These are phyloP conservation scores for Luffa acutangula DNA, from an alignment of 306 rosid genomes.

Conservation along the genomic window DNA sequence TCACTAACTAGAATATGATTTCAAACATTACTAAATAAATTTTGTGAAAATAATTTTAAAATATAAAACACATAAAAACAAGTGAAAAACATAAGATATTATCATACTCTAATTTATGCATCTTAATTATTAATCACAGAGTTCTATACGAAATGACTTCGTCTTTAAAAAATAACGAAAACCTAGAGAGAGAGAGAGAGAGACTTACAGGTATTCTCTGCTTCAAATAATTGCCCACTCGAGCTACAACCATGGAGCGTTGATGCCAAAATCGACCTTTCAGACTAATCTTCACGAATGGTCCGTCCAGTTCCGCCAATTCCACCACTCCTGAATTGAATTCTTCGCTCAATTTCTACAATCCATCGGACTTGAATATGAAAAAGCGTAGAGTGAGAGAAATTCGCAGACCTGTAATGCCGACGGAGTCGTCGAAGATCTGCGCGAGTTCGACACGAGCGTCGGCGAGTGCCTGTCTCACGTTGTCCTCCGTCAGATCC, in stretches of 20 bases:
- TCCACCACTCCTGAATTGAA: conserved; percentile 46
- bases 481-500: conserved; percentile 69
- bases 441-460: conserved; percentile 61
- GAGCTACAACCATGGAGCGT: conserved; percentile 60
- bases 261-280: conserved; percentile 93
- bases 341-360: neutral
- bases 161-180: too few species aligned
- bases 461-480: conserved; percentile 46
- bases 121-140: too few species aligned
- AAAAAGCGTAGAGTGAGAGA: neutral
- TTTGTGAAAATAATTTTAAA: too few species aligned
- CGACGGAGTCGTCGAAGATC: conserved; percentile 76
- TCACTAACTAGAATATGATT: too few species aligned
- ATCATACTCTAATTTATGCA: too few species aligned
- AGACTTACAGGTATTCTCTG: conserved; percentile 80
- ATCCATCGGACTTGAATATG: neutral
- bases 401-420: conserved; percentile 57
- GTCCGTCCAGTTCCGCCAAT: conserved; percentile 74
- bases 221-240: conserved; percentile 68
- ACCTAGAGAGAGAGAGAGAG: neutral
- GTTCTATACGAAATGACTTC: too few species aligned
- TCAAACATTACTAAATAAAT: too few species aligned
- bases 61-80: too few species aligned
- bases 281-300: conserved; percentile 74
- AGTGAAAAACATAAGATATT: too few species aligned